Percentiles rank a stretch among this genome's conserved stretches.
Conservation (phyloP, 768 basidiomycete species). For the Erythrobasidium yunnanense region DNA sequence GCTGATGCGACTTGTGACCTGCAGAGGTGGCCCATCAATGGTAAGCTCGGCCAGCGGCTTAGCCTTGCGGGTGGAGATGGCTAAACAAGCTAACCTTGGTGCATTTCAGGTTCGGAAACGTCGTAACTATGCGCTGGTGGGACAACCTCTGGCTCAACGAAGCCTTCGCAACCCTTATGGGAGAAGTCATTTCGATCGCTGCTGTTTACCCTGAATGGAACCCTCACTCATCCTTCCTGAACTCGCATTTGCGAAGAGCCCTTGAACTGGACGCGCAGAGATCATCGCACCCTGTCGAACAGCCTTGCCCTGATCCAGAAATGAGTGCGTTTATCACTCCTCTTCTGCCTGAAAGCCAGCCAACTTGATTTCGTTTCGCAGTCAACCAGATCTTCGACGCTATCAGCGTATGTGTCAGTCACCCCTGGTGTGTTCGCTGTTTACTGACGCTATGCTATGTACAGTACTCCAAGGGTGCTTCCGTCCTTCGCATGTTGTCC, state of each 20-base stretch:
- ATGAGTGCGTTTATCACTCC: too few species aligned
- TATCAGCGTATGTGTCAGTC: constrained; percentile 52
- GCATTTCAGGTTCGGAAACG: constrained; percentile 77
- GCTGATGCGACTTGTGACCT: too few species aligned
- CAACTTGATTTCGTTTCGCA: too few species aligned
- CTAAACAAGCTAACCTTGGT: not conserved
- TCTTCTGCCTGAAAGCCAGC: too few species aligned
- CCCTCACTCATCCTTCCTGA: constrained; percentile 58
- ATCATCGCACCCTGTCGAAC: constrained; percentile 86
- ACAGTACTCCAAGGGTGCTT: constrained; percentile 40
- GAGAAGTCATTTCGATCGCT: constrained; percentile 37
- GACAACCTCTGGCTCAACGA: constrained; percentile 43
- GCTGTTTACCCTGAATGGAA: constrained; percentile 70
- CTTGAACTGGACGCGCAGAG: constrained; percentile 69
- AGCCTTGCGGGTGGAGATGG: constrained; percentile 56
- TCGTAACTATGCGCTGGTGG: constrained; percentile 92
- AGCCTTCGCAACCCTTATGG: constrained; percentile 41
- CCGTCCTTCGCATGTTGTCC: constrained; percentile 87
- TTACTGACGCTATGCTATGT: not conserved
- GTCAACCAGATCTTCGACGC: constrained; percentile 72
- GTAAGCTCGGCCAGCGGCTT: constrained; percentile 2
- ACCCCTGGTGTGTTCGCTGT: not conserved
- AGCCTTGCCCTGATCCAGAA: constrained; percentile 74
- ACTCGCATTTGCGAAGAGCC: constrained; percentile 62
- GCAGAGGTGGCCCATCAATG: constrained; percentile 33